Evolutionary conservation across 2,329 filamentous ascomycete species (phyloP).

Genomic region (Balansia obtecta): DNA sequence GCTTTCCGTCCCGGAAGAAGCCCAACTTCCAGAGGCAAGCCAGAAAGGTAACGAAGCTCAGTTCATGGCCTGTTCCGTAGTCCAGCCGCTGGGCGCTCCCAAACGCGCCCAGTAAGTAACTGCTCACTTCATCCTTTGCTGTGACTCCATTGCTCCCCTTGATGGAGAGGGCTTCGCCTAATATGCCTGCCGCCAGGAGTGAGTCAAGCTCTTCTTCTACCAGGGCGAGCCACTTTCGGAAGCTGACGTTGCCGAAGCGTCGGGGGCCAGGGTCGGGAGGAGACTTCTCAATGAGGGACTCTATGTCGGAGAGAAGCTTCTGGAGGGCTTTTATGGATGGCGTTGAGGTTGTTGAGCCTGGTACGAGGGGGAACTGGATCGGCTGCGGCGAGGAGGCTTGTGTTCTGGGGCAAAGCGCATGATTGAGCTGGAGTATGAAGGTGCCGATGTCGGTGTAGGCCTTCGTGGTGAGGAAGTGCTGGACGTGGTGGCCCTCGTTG

Average conservation of each 20-base stretch:
- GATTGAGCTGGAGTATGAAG: slow-evolving; percentile 84
- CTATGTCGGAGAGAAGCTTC: slow-evolving; percentile 51
- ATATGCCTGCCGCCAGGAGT: slow-evolving; percentile 16
- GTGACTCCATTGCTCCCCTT: slow-evolving; percentile 21
- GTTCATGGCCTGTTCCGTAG: slow-evolving; percentile 91
- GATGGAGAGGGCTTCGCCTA: slow-evolving; percentile 18
- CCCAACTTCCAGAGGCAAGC: slow-evolving; percentile 85
- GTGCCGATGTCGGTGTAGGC: slow-evolving; percentile 80
- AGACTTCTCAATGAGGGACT: slow-evolving; percentile 58
- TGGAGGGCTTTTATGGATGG: slow-evolving; percentile 52
- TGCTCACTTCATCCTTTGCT: slow-evolving; percentile 54
- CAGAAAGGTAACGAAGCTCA: slow-evolving; percentile 88
- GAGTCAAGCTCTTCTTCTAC: slow-evolving; percentile 45
- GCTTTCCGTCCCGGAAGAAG: slow-evolving; percentile 50
- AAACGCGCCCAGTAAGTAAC: slow-evolving; percentile 76
- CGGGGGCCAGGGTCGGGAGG: slow-evolving; percentile 78
- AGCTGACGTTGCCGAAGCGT: slow-evolving; percentile 85
- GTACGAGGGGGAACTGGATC: slow-evolving; percentile 29
- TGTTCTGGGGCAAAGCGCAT: slow-evolving; percentile 62
- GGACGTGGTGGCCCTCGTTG: slow-evolving; percentile 71
- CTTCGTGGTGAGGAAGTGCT: slow-evolving; percentile 63
- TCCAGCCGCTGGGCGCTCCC: slow-evolving; percentile 83
- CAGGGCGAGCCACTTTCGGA: slow-evolving; percentile 68
- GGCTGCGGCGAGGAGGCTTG: slow-evolving; percentile 24
- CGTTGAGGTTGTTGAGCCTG: slow-evolving; percentile 25